Evolutionary conservation across 441 rosid species (phyloP), one percentile per base, ranked within the genome.

Genomic region (Pelargonium citronellum): DNA sequence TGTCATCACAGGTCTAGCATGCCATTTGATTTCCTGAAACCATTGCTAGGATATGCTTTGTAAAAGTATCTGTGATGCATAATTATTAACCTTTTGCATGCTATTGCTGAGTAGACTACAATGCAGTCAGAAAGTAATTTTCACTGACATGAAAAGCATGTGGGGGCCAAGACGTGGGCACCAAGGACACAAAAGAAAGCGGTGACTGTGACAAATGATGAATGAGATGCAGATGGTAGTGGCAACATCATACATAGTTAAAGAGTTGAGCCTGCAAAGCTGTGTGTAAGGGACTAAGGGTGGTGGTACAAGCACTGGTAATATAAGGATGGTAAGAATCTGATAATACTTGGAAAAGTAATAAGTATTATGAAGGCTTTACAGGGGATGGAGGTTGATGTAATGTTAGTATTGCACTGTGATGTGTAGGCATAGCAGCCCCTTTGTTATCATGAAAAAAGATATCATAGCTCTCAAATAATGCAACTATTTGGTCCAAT

Each of bases 31-130:
- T 55, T 17, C 62, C 24, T 17, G 24, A 17, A 16, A 22, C 8
- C 62, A 55, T 55, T 55, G 62, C 62, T 55, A 55, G 37, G 37
- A 30, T 55, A 55, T 55, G 62, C 62, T 7, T 55, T 55, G 17
- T 4, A 1, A 55, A 55, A 55, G 24, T 17, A 55, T 15, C 62
- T 17, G 3, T 55, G 20, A 55, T 16, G 62, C 19, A 22, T 60
- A 49, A 68, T 15, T 60, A 11, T 24, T n/a, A 24, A 55, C 51
- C 34, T 24, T 30, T 39, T 13, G 15, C 8, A 9, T 30, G 24
- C 9, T 4, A 27, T 22, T 39, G 3, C 46, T 30, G 58, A 17
- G 71, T 19, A 67, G 20, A 10, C 62, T 55, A 16, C 62, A 55
- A 17, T 55, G 62, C 19, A 22, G 62, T 55, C 62, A 20, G n/a